Base-by-base conservation (phyloP, 176 grass and related monocot genomes). In the Tillandsia leiboldiana region DNA sequence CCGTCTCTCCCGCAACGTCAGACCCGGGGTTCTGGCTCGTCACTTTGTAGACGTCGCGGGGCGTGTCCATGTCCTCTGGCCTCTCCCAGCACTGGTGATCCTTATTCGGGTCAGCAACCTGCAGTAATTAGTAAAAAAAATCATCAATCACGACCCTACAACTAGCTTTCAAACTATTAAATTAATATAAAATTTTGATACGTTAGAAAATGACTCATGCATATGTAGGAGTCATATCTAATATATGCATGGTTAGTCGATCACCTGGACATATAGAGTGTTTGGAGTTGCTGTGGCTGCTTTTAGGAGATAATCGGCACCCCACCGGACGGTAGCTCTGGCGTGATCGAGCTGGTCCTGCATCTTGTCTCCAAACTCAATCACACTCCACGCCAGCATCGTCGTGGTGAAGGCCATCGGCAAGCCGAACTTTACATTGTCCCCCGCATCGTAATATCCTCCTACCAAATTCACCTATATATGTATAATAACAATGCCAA, bases 391-490 rank as follows among this genome's bases (percentile, higher is more conserved):
- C 17, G 90, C 81, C 3, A 93, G 71, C 90, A 93, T 89, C 22
- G 90, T 93, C 14, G 79, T 84, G 6, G 90, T 81, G 90, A 93
- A 93, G 0, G 86, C 90, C 90, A 93, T 93, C 1, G 90, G 90
- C 14, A 93, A 61, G 68, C 90, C 90, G 58, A 93, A 93, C 77
- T 93, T 93, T 9, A 93, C 69, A 63, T 93, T 93, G 74, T 93
- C 86, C 1, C 90, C 90, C 64, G 90, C 86, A 66, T 93, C 90
- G 27, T 93, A 89, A 78, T 93, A 93, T 0, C 90, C 90, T 17
- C 90, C 86, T 0, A 69, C 74, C 9, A 93, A 76, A 76, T 94
- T 86, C 33, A 86, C 86, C 65, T 96, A 51, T 42, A 72, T n/a
- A n/a, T n/a, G n/a, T n/a, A n/a, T 1, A 10, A 20, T 14, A 49